Evolutionary conservation across 2,329 filamentous ascomycete genomes (phyloP).

Genomic region (Fusarium continuum): DNA sequence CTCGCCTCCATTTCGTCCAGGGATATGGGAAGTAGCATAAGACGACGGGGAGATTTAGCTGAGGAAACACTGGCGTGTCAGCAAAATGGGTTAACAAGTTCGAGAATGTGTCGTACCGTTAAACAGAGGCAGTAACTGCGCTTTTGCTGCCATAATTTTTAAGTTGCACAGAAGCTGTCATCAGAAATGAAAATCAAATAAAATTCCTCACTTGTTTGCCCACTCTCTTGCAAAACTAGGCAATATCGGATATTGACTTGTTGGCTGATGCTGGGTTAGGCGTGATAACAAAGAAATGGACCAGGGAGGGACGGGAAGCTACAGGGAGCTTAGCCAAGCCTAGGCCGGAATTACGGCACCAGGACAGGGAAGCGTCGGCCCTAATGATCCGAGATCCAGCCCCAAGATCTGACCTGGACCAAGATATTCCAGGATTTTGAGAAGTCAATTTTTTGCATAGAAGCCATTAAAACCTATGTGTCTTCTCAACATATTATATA

Average conservation of each 20-base stretch:
- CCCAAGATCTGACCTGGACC: not conserved
- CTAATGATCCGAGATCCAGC: slow-evolving; percentile 2
- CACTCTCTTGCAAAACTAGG: not conserved
- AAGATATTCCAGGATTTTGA: not conserved
- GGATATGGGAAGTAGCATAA: not conserved
- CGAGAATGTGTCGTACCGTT: not conserved
- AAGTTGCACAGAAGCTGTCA: not conserved
- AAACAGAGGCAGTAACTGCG: not conserved
- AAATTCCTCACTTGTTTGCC: not conserved
- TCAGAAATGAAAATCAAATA: not conserved
- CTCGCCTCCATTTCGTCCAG: not conserved
- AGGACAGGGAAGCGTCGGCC: not conserved
- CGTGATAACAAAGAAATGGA: not conserved
- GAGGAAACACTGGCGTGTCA: not conserved
- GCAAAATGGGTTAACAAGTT: not conserved
- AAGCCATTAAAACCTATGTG: no score
- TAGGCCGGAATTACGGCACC: slow-evolving; percentile 11
- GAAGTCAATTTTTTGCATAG: not conserved
- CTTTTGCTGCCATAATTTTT: not conserved
- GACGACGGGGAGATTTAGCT: not conserved
- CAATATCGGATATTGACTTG: not conserved
- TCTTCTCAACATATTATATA: not conserved
- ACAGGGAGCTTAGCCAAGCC: slow-evolving; percentile 2
- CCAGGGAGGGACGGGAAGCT: not conserved
- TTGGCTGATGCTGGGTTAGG: not conserved